Conservation (phyloP, 2,329 filamentous ascomycete species). For the Pyricularia pennisetigena region DNA sequence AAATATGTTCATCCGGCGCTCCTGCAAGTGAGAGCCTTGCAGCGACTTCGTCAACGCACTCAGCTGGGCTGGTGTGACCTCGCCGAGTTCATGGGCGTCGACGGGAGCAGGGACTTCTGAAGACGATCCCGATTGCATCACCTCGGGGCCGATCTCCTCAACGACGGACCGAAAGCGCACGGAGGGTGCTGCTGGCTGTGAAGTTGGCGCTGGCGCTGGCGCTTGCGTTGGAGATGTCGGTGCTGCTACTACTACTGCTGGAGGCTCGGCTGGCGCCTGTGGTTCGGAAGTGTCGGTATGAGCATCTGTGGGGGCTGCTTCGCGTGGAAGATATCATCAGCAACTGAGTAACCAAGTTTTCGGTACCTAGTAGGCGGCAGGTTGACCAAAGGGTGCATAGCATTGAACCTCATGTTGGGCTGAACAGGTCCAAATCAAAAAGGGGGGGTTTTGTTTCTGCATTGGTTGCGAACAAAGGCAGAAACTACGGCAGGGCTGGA, state of each 20-base stretch:
- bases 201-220: constrained; percentile 20
- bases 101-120: neutral
- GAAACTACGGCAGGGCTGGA: neutral
- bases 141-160: constrained; percentile 54
- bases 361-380: neutral
- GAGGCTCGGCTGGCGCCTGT: neutral
- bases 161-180: constrained; percentile 66
- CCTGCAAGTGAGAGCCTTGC: constrained; percentile 67
- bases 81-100: constrained; percentile 13
- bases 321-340: neutral
- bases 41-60: constrained; percentile 62
- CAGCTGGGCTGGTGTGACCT: constrained; percentile 52
- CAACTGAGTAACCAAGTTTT: neutral
- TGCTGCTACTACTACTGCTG: neutral
- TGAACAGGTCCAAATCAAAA: neutral
- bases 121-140: constrained; percentile 12
- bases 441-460: neutral
- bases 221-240: neutral
- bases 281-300: neutral
- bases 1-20: constrained; percentile 74
- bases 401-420: neutral
- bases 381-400: neutral
- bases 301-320: neutral
- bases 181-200: constrained; percentile 17
- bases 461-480: neutral